These are phyloP conservation scores for Vinca minor DNA, from an alignment of 257 asterid species.

Conservation along the genomic window DNA sequence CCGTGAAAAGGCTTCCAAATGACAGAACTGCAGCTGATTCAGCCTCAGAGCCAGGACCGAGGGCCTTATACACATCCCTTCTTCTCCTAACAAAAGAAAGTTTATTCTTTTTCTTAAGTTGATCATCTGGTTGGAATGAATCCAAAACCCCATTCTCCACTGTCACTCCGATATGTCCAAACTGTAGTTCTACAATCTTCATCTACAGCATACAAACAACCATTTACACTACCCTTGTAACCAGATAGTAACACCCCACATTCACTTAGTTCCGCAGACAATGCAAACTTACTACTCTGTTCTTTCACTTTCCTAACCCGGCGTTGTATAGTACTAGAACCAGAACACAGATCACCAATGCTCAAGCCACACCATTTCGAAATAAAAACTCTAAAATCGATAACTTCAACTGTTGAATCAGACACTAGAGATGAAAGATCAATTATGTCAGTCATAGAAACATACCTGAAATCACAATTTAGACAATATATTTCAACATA, in stretches of 20 bases:
- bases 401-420: slow-evolving; percentile 41
- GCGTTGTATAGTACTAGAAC: neutral
- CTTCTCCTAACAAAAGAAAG: slow-evolving; percentile 58
- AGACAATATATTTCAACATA: slow-evolving; percentile 8
- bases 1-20: slow-evolving; percentile 80
- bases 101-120: slow-evolving; percentile 69
- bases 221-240: slow-evolving; percentile 32
- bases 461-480: slow-evolving; percentile 49
- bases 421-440: slow-evolving; percentile 55
- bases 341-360: slow-evolving; percentile 34
- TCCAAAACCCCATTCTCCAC: slow-evolving; percentile 54
- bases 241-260: slow-evolving; percentile 81
- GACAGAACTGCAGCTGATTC: slow-evolving; percentile 54
- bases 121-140: slow-evolving; percentile 75
- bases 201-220: slow-evolving; percentile 53
- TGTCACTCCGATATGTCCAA: slow-evolving; percentile 64
- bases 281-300: slow-evolving; percentile 11
- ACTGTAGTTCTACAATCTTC: slow-evolving; percentile 80
- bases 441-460: slow-evolving; percentile 69
- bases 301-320: neutral
- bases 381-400: slow-evolving; percentile 66
- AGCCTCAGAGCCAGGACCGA: slow-evolving; percentile 69
- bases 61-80: slow-evolving; percentile 53
- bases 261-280: slow-evolving; percentile 34
- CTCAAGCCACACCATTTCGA: slow-evolving; percentile 66